Evolutionary conservation across 2,329 filamentous ascomycete species (phyloP).

Genomic region (Apiospora arundinis): DNA sequence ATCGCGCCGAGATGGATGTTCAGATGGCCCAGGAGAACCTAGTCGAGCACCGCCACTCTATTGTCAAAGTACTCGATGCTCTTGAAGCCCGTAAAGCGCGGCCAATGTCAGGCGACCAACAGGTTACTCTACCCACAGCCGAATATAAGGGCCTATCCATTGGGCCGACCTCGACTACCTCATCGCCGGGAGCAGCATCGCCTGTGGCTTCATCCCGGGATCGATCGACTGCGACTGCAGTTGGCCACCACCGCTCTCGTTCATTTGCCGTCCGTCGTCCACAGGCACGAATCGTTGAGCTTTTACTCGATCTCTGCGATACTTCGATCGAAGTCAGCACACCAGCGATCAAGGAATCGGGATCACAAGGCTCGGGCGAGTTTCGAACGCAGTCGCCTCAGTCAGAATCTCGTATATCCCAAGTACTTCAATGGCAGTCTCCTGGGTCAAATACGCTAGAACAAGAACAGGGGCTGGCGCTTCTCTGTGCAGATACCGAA

Average conservation of each 20-base stretch:
- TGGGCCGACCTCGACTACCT: constrained; percentile 73
- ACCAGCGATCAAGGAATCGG: constrained; percentile 87
- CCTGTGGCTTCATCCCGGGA: constrained; percentile 74
- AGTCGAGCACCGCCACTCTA: constrained; percentile 89
- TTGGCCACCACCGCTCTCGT: constrained; percentile 80
- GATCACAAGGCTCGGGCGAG: constrained; percentile 71
- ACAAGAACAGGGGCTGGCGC: constrained; percentile 86
- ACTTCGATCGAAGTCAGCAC: constrained; percentile 95
- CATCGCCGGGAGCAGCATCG: constrained; percentile 74
- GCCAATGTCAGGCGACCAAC: constrained; percentile 61
- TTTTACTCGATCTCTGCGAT: constrained; percentile 93
- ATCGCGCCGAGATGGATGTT: constrained; percentile 96
- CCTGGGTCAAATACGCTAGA: constrained; percentile 90
- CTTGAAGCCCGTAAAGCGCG: constrained; percentile 80
- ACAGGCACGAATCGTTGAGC: constrained; percentile 89
- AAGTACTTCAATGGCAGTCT: constrained; percentile 96
- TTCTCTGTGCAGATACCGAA: constrained; percentile 91
- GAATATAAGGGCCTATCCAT: constrained; percentile 92
- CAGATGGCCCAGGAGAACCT: constrained; percentile 93
- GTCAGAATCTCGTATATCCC: constrained; percentile 91
- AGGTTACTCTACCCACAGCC: constrained; percentile 59
- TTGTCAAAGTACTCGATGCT: constrained; percentile 93
- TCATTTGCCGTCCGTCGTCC: constrained; percentile 93
- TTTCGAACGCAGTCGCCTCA: constrained; percentile 94
- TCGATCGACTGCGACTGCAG: constrained; percentile 75